phyloP scores from a whole-genome alignment of 2,329 filamentous ascomycete species.

The Scortechinia acanthostroma region DNA sequence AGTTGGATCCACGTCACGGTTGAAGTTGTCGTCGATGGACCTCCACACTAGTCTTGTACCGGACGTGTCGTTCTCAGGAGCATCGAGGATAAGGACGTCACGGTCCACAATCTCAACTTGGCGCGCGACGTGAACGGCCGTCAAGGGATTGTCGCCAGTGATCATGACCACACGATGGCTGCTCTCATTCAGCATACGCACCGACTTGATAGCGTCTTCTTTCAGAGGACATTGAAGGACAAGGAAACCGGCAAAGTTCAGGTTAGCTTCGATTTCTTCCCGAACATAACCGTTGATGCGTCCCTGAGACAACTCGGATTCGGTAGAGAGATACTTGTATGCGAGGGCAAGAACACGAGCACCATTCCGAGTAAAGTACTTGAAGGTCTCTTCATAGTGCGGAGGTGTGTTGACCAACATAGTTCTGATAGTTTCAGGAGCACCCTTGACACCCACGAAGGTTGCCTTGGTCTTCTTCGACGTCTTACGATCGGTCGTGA shows the following conservation, averaged over 20 bases:
- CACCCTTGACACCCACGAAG: constrained; percentile 92
- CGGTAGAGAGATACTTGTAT: constrained; percentile 81
- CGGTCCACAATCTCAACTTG: constrained; percentile 97
- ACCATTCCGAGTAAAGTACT: constrained; percentile 93
- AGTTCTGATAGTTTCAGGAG: constrained; percentile 90
- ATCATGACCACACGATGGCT: constrained; percentile 99
- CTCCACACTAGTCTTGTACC: constrained; percentile 85
- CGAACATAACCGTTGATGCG: constrained; percentile 91
- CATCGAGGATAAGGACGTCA: constrained; percentile 88
- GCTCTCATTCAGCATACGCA: constrained; percentile 96
- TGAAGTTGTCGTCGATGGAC: constrained; percentile 84
- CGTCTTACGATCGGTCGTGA: constrained; percentile 63
- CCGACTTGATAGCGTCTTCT: constrained; percentile 86
- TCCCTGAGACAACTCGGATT: constrained; percentile 73
- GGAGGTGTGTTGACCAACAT: constrained; percentile 79
- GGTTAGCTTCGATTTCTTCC: constrained; percentile 77
- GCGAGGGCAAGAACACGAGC: constrained; percentile 88
- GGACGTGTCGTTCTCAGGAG: constrained; percentile 79
- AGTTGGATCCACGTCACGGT: constrained; percentile 76
- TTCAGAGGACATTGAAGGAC: constrained; percentile 93
- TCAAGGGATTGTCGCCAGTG: constrained; percentile 94
- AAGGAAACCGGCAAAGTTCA: constrained; percentile 89
- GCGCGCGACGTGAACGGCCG: constrained; percentile 87
- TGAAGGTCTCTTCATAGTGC: constrained; percentile 95
- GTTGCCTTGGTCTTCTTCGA: constrained; percentile 75